Evolutionary conservation across 1,284 basidiomycete genomes (phyloP), one percentile per base, ranked within the genome.

Genomic region (Rhodofomes roseus): DNA sequence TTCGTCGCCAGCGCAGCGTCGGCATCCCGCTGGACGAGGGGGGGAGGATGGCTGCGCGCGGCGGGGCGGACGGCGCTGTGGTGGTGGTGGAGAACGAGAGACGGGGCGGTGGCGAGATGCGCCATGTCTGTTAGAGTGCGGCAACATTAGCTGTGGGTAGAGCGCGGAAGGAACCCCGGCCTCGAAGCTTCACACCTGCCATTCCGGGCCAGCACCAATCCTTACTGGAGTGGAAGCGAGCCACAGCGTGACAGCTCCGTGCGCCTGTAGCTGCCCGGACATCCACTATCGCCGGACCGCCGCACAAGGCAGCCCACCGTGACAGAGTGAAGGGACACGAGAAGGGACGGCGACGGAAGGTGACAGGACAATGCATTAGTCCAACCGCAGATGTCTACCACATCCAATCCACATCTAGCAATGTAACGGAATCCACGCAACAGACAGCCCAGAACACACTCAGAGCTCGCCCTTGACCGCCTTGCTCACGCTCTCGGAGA

Each of bases 401-500:
- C 25, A 48, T 48, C 46, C 8, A 25, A 12, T 48, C 25, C 46
- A 23, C 46, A 20, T 29, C 46, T 48, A 29, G 46, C 4, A 48
- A 12, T 48, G 25, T 29, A 23, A 29, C 6, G 11, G 12, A 9
- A 23, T n/a, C 18, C 2, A 25, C 1, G 9, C 16, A 11, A 14
- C 12, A 25, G 23, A 48, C 14, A 16, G 16, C 39, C 18, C n/a
- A 37, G 40, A 16, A 41, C 29, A 48, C 14, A 11, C 36, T 66
- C 61, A 94, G 66, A 95, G 80, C 61, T 81, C 81, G 66, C 90
- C 90, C 80, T 86, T 91, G 68, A 95, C 92, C 62, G 88, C 92
- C 70, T 87, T 87, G 73, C 90, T 83, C 58, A 96, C 90, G 69
- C 86, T 86, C 76, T 93, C 84, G 34, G 93, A 92, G 76, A 96